Conservation (phyloP, 2,329 filamentous ascomycete genomes). For the Pyrenochaeta sp. region DNA sequence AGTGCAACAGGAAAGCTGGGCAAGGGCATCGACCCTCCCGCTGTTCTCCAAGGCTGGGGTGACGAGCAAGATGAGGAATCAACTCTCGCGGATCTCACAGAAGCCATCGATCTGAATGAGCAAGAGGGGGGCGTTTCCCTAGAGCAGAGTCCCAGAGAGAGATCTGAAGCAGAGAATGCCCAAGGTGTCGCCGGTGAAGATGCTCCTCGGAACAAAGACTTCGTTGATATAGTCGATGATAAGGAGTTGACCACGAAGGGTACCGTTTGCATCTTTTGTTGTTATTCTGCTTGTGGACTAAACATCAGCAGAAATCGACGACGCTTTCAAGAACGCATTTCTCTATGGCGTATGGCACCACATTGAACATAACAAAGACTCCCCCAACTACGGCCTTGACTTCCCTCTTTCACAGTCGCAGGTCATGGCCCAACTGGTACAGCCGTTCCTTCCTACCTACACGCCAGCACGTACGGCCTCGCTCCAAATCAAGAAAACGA, state of each 20-base stretch:
- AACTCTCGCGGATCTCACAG: slow-evolving; percentile 48
- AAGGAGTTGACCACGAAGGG: slow-evolving; percentile 65
- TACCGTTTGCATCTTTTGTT: too few species aligned
- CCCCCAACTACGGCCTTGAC: slow-evolving; percentile 63
- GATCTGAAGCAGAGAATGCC: slow-evolving; percentile 42
- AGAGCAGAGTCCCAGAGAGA: slow-evolving; percentile 32
- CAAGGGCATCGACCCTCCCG: slow-evolving; percentile 60
- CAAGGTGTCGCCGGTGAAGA: slow-evolving; percentile 45
- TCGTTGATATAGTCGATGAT: slow-evolving; percentile 51
- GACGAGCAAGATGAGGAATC: slow-evolving; percentile 43
- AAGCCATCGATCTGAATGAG: slow-evolving; percentile 52
- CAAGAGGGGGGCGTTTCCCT: slow-evolving; percentile 58
- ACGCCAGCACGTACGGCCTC: slow-evolving; percentile 63
- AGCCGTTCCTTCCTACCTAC: slow-evolving; percentile 70
- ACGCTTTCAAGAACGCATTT: slow-evolving; percentile 70
- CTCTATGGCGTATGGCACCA: slow-evolving; percentile 68
- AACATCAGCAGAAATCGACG: slow-evolving; percentile 74
- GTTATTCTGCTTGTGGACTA: too few species aligned
- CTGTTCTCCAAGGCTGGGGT: slow-evolving; percentile 61
- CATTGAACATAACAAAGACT: slow-evolving; percentile 62
- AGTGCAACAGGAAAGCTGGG: slow-evolving; percentile 63
- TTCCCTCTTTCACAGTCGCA: slow-evolving; percentile 70
- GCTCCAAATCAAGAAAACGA: slow-evolving; percentile 73
- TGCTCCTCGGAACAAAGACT: slow-evolving; percentile 39
- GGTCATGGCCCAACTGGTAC: slow-evolving; percentile 68